Conservation (phyloP, 2,329 filamentous ascomycete genomes). For the Domatiomyces globalis region DNA sequence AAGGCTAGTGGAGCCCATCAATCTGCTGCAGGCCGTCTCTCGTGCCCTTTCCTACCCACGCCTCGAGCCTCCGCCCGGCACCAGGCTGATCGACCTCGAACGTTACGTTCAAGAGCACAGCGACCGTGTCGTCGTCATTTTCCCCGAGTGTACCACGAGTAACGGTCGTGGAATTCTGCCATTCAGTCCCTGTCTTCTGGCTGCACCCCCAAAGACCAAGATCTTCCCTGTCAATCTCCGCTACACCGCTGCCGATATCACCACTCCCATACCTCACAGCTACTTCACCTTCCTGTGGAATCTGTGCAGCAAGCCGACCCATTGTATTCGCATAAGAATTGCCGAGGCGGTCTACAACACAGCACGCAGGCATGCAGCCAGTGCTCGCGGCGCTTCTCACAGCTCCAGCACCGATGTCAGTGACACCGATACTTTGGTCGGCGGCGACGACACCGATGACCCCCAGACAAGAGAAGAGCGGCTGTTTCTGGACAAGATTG, state of each 20-base stretch:
- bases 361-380: slow-evolving; percentile 4
- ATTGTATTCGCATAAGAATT: slow-evolving; percentile 81
- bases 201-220: slow-evolving; percentile 50
- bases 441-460: slow-evolving; percentile 19
- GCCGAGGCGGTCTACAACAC: slow-evolving; percentile 50
- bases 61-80: slow-evolving; percentile 30
- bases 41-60: slow-evolving; percentile 53
- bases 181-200: slow-evolving; percentile 62
- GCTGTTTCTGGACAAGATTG: slow-evolving; percentile 60
- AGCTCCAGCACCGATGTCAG: slow-evolving; percentile 31
- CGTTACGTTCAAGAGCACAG: slow-evolving; percentile 55
- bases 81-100: slow-evolving; percentile 45
- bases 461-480: slow-evolving; percentile 44
- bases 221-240: slow-evolving; percentile 86
- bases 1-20: slow-evolving; percentile 59
- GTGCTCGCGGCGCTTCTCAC: slow-evolving; percentile 21
- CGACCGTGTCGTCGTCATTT: slow-evolving; percentile 64
- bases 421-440: slow-evolving; percentile 17
- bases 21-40: slow-evolving; percentile 59
- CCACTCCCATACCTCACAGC: slow-evolving; percentile 68
- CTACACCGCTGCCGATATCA: slow-evolving; percentile 79
- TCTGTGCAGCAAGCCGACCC: slow-evolving; percentile 68
- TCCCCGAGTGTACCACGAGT: slow-evolving; percentile 87
- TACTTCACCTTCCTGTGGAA: slow-evolving; percentile 71
- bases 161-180: slow-evolving; percentile 85